These are phyloP conservation scores for Helotiales sp. DNA, from an alignment of 2,329 filamentous ascomycete genomes.

Conservation along the genomic window DNA sequence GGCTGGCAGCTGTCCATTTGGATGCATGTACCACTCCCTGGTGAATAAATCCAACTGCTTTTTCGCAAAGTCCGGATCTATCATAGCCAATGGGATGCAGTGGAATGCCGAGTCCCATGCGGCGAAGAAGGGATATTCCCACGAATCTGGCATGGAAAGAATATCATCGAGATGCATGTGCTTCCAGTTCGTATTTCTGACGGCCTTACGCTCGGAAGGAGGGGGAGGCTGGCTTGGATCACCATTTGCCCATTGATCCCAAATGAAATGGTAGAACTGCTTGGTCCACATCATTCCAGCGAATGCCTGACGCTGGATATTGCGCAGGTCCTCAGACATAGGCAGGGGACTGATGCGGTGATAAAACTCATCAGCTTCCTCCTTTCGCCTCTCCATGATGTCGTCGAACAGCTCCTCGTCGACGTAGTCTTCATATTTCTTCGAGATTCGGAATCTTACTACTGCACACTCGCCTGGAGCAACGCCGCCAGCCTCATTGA, in stretches of 20 bases:
- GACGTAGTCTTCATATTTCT: slow-evolving; percentile 74
- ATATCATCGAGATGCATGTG: slow-evolving; percentile 96
- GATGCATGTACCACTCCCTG: slow-evolving; percentile 98
- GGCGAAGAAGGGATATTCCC: slow-evolving; percentile 98
- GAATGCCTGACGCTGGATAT: slow-evolving; percentile 93
- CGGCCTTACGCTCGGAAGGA: slow-evolving; percentile 75
- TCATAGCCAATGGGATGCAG: slow-evolving; percentile 94
- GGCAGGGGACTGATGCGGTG: slow-evolving; percentile 90
- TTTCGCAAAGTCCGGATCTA: slow-evolving; percentile 97
- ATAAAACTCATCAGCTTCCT: slow-evolving; percentile 97
- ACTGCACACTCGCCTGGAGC: slow-evolving; percentile 91
- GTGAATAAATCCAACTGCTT: slow-evolving; percentile 97
- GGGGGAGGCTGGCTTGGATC: slow-evolving; percentile 89
- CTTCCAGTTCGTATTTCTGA: slow-evolving; percentile 90
- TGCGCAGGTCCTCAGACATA: slow-evolving; percentile 90
- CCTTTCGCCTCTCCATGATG: slow-evolving; percentile 80
- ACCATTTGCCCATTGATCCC: slow-evolving; percentile 97
- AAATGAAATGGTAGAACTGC: slow-evolving; percentile 95
- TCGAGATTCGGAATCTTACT: slow-evolving; percentile 87
- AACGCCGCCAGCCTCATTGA: slow-evolving; percentile 88
- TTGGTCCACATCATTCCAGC: slow-evolving; percentile 99
- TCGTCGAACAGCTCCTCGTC: slow-evolving; percentile 95
- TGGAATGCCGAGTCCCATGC: slow-evolving; percentile 98
- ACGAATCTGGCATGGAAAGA: slow-evolving; percentile 96
- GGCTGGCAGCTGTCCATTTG: slow-evolving; percentile 91